Evolutionary conservation across 2,329 filamentous ascomycete species (phyloP).

Genomic region (Ophiostoma australiae): DNA sequence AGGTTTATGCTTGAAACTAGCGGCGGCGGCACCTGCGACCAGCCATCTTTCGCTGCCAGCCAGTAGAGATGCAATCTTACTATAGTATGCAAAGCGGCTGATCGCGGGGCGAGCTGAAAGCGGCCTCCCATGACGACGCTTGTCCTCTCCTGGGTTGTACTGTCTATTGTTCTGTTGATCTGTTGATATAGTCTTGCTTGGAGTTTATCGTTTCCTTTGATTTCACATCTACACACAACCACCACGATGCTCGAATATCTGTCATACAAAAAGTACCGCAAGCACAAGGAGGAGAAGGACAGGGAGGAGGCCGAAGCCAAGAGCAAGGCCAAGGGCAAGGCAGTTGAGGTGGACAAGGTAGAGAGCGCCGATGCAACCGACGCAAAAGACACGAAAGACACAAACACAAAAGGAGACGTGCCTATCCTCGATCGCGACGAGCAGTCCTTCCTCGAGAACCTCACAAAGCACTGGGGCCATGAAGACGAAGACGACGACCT

Average conservation of each 20-base stretch:
- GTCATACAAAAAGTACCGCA: conserved; percentile 30
- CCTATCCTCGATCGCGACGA: conserved; percentile 54
- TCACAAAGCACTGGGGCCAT: conserved; percentile 37
- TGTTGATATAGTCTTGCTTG: background rate
- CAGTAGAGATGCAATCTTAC: background rate
- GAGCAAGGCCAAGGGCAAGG: background rate
- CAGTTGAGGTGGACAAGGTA: background rate
- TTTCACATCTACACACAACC: background rate
- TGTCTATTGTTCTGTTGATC: background rate
- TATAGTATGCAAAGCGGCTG: background rate
- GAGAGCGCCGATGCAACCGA: background rate
- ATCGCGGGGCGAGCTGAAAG: conserved; percentile 14
- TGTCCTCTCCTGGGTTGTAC: background rate
- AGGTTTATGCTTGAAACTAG: conserved; percentile 8
- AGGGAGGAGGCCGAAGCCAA: conserved; percentile 31
- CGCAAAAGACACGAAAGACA: conserved; percentile 14
- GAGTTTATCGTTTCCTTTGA: background rate
- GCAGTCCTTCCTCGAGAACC: conserved; percentile 53
- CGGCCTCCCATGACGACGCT: conserved; percentile 5
- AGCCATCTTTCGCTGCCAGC: background rate
- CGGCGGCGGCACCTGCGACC: background rate
- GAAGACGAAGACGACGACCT: conserved; percentile 24
- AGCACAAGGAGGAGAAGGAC: conserved; percentile 46
- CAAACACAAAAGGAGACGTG: background rate
- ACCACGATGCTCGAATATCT: conserved; percentile 12